phyloP scores from a whole-genome alignment of 225 moss, liverwort and hornwort species.

The Pleurozium schreberi region DNA sequence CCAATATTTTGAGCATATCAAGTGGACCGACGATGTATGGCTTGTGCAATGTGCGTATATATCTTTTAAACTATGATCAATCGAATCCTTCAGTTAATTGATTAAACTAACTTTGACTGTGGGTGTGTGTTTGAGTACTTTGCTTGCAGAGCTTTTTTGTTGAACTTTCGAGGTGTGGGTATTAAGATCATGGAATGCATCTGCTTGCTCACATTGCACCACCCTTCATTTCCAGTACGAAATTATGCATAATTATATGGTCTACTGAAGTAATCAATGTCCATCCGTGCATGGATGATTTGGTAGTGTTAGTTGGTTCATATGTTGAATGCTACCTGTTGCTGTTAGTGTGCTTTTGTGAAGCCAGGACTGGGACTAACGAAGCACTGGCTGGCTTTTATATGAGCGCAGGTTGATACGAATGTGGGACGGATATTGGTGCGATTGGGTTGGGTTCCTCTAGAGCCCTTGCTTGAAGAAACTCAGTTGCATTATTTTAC shows the following conservation, averaged over 20 bases:
- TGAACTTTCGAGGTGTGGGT: slow-evolving; percentile 81
- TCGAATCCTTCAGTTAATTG: neutral
- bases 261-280: neutral
- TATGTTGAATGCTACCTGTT: no score
- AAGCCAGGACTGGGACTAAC: neutral
- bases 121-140: neutral
- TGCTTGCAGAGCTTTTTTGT: slow-evolving; percentile 55
- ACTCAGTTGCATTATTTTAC: slow-evolving; percentile 69
- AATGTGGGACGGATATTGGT: slow-evolving; percentile 88
- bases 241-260: neutral
- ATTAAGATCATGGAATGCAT: slow-evolving; percentile 94
- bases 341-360: neutral
- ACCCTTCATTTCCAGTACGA: slow-evolving; percentile 92
- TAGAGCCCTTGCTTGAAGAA: slow-evolving; percentile 77
- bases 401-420: slow-evolving; percentile 75
- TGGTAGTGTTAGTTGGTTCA: neutral
- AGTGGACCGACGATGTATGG: neutral
- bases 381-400: neutral
- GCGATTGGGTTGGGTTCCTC: slow-evolving; percentile 92
- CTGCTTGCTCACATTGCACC: slow-evolving; percentile 75
- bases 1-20: neutral
- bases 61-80: neutral
- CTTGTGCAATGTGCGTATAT: neutral
- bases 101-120: neutral
- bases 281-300: neutral